Conservation (phyloP, 176 grass and related monocot genomes). For the Phoenix dactylifera region DNA sequence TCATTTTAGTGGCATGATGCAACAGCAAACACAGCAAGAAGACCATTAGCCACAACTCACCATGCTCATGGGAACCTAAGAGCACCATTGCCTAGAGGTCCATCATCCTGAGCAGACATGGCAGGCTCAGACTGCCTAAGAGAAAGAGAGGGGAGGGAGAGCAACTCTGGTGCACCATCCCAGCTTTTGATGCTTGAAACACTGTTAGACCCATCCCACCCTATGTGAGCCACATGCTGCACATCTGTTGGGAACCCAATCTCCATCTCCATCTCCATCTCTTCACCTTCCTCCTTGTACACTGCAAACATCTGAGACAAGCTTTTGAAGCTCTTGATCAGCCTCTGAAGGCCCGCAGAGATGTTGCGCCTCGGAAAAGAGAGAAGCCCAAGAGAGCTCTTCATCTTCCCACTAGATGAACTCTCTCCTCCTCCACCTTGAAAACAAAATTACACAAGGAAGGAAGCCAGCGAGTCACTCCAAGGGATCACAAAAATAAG, state of each 20-base stretch:
- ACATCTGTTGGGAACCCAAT: constrained; percentile 4
- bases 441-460: neutral
- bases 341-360: neutral
- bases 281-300: constrained; percentile 4
- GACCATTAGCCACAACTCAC: neutral
- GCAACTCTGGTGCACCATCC: neutral
- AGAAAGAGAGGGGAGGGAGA: neutral
- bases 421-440: neutral
- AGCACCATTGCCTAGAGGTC: neutral
- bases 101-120: neutral
- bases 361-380: constrained; percentile 2
- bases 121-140: neutral
- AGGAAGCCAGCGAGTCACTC: neutral
- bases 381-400: neutral
- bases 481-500: neutral
- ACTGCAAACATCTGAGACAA: constrained; percentile 3
- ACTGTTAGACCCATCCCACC: neutral
- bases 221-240: constrained; percentile 11
- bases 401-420: neutral
- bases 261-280: constrained; percentile 7
- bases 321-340: constrained; percentile 41
- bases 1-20: too few species aligned
- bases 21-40: neutral
- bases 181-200: neutral
- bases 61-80: neutral